Evolutionary conservation across 2,329 filamentous ascomycete genomes (phyloP), one percentile per base, ranked within the genome.

Genomic region (Sarocladiaceae sp.): DNA sequence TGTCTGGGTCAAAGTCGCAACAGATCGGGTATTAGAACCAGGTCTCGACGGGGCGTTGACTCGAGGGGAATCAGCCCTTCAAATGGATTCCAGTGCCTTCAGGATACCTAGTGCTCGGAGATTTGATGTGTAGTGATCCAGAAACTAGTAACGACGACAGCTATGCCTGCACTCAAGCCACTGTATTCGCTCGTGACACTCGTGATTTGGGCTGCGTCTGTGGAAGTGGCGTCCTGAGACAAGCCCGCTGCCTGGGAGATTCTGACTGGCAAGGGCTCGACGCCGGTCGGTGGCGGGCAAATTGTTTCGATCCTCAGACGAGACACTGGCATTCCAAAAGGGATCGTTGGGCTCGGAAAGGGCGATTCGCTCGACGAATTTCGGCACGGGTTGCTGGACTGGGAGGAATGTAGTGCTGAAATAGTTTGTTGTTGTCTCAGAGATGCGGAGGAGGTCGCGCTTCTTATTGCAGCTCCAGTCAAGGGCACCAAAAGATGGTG

Each of bases 1-100:
- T 66, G 64, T 67, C 64, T 67, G 63, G 62, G 56, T 57, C 48
- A 58, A 51, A 52, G 56, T 33, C 40, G 26, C 40, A 33, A 19
- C 37, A 41, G 29, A 29, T 27, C 29, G 23, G 37, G 37, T 29
- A 41, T 27, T 41, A 23, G 37, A 29, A 29, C 15, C 21, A 41
- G 15, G 37, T 41, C 21, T 41, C 15, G 37, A 41, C 29, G 37
- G 37, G 37, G 19, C 37, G n/a, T 29, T 41, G 37, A 27, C 23
- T 29, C n/a, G 40, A 33, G 40, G 40, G 40, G 29, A 43, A 23
- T 20, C 40, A 33, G 26, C 40, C 40, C 29, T 43, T 43, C 40
- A 43, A 43, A 43, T 43, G 40, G 40, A 43, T 43, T 43, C 40
- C 40, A 43, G 40, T 43, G 26, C 15, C 40, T 32, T 43, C 21